Base-by-base conservation (phyloP, 768 basidiomycete species). In the Suillus placidus region DNA sequence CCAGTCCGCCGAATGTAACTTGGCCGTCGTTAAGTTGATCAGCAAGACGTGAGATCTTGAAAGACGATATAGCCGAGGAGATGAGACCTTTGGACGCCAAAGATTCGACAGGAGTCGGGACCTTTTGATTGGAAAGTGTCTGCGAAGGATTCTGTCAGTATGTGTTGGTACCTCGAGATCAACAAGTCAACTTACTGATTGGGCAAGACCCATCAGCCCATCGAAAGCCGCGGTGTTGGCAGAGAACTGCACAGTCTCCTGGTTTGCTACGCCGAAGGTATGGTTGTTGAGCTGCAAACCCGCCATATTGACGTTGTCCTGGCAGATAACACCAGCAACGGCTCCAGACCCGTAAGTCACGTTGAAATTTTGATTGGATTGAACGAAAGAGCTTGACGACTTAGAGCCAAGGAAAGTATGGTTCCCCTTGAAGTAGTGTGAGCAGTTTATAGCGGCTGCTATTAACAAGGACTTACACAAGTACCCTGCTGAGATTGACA, bases 1-100 rank as follows among this genome's bases (percentile, higher is more conserved):
- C 91, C 40, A 93, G 82, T 14, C 84, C 89, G 40, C 93, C 94
- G 68, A 95, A 91, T 9, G 93, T 93, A 65, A 95, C 84, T 77
- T 93, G 84, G 60, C 93, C 93, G 69, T 93, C 90, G 63, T 84
- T 79, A 23, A 77, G 73, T 70, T 83, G 78, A 72, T 94, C 92
- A 10, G 84, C 81, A 40, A 89, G 78, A 64, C 94, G 90, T 3
- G 91, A 83, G 64, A 96, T 87, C 79, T 91, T 94, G 85, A 85
- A 94, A 10, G 92, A 91, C 12, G 87, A 85, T 72, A 95, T 89
- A 2, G 91, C 83, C 8, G 83, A 80, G 35, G 78, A 67, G 64
- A 95, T 87, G 61, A 86, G 78, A 38, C 87, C 87, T 7, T 79
- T 79, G 26, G 79, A 67, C 2, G 86, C 87, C 38, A 95, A 81